Evolutionary conservation across 164 flowering plant species (phyloP).

Genomic region (Platanus orientalis): DNA sequence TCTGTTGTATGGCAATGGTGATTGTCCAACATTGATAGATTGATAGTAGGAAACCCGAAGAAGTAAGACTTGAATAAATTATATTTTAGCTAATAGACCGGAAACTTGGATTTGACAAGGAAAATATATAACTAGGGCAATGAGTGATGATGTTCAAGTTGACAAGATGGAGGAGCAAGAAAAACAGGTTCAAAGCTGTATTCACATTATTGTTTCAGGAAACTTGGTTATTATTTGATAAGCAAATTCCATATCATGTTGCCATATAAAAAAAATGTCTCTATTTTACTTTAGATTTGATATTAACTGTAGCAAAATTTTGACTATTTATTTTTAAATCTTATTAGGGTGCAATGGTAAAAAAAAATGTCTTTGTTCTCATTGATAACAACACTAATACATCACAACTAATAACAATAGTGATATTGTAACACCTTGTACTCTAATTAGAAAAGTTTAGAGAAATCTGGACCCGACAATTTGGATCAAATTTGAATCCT

Average conservation of each 20-base stretch:
- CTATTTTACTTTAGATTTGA: too few relatives aligned
- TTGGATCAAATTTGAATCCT: too few relatives aligned
- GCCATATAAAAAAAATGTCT: slow-evolving; percentile 2
- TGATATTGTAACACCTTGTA: too few relatives aligned
- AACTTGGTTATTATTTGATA: slow-evolving; percentile 51
- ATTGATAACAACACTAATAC: too few relatives aligned
- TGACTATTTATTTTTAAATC: too few relatives aligned
- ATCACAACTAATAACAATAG: too few relatives aligned
- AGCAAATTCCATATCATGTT: neutral
- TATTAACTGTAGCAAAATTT: too few relatives aligned
- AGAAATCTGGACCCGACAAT: too few relatives aligned
- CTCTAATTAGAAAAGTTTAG: too few relatives aligned
- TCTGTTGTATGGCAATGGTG: slow-evolving; percentile 9
- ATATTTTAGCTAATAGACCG: neutral
- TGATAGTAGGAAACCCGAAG: neutral
- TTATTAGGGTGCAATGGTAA: too few relatives aligned
- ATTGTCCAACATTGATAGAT: slow-evolving; percentile 6
- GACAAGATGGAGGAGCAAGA: slow-evolving; percentile 85
- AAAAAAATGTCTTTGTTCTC: too few relatives aligned
- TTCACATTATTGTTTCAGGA: slow-evolving; percentile 85
- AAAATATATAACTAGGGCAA: slow-evolving; percentile 18
- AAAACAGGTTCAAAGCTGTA: slow-evolving; percentile 69
- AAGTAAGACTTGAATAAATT: slow-evolving; percentile 2
- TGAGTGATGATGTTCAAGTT: slow-evolving; percentile 65
- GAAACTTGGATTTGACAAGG: neutral